These are phyloP conservation scores for Rhodotorula sp. DNA, from an alignment of 1,284 basidiomycete genomes.

Conservation along the genomic window DNA sequence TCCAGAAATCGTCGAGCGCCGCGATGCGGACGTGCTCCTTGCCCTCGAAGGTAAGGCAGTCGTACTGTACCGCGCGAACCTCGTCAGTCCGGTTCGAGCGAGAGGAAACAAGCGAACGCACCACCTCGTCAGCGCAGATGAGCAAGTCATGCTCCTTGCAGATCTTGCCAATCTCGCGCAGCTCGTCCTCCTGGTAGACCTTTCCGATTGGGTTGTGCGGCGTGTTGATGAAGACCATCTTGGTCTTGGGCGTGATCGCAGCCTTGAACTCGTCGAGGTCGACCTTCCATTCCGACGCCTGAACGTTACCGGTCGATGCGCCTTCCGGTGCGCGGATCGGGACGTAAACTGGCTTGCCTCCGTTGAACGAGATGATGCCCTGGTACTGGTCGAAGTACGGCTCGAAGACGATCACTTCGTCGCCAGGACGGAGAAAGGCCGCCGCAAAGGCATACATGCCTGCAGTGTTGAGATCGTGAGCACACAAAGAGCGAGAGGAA, in stretches of 20 bases:
- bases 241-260: constrained; percentile 79
- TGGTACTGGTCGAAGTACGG: constrained; percentile 64
- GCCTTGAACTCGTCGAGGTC: constrained; percentile 78
- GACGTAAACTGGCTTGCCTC: constrained; percentile 77
- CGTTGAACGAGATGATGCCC: constrained; percentile 80
- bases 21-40: constrained; percentile 81
- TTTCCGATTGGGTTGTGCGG: constrained; percentile 65
- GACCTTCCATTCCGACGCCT: constrained; percentile 73
- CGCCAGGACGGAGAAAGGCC: constrained; percentile 82
- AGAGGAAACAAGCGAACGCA: not conserved
- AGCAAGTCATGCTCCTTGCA: constrained; percentile 91
- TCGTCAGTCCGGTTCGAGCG: not conserved
- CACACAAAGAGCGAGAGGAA: not conserved
- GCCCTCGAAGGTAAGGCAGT: constrained; percentile 86
- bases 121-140: constrained; percentile 93
- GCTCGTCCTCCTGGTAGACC: constrained; percentile 79
- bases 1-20: constrained; percentile 74
- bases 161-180: constrained; percentile 76
- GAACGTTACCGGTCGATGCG: constrained; percentile 52
- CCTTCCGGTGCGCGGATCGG: constrained; percentile 78
- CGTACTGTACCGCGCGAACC: constrained; percentile 59
- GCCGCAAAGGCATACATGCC: constrained; percentile 76
- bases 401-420: constrained; percentile 98
- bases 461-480: constrained; percentile 47
- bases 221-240: constrained; percentile 73